Evolutionary conservation across 139 green algal genomes (phyloP).

Genomic region (Chlorella sp.): DNA sequence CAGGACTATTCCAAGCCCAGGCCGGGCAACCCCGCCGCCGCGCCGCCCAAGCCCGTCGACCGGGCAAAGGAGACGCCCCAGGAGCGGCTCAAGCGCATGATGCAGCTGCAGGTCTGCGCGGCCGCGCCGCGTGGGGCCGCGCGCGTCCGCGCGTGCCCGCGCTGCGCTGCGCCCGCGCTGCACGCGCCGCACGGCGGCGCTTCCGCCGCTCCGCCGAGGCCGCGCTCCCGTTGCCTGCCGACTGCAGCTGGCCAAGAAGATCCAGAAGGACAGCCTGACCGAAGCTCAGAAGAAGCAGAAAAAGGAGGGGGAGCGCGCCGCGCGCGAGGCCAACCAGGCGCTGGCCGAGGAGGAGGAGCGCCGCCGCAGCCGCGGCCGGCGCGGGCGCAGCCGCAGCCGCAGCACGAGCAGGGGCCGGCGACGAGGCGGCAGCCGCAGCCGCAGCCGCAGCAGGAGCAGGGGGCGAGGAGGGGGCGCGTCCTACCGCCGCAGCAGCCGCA

Average conservation of each 20-base stretch:
- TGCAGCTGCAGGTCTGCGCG: too few species aligned
- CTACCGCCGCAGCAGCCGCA: not conserved
- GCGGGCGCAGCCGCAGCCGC: not conserved
- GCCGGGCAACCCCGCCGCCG: not conserved
- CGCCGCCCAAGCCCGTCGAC: not conserved
- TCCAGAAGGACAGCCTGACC: constrained; percentile 61
- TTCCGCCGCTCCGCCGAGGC: too few species aligned
- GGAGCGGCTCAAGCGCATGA: constrained; percentile 81
- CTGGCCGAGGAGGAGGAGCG: not conserved
- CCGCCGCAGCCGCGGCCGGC: not conserved
- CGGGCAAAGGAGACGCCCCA: constrained; percentile 67
- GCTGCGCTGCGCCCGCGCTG: too few species aligned
- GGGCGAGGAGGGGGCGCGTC: not conserved
- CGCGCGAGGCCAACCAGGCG: not conserved
- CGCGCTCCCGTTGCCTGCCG: too few species aligned
- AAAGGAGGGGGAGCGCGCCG: not conserved
- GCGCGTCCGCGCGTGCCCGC: too few species aligned
- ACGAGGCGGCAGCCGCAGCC: not conserved
- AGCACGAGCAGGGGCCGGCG: not conserved
- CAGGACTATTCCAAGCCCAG: constrained; percentile 17
- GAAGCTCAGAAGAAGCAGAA: constrained; percentile 34
- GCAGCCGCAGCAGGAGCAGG: not conserved
- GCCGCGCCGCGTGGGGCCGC: too few species aligned
- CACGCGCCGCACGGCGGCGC: too few species aligned
- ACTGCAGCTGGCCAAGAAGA: constrained; percentile 82